A percentile compares a stretch with the other conserved stretches of the same genome.
Conservation (phyloP, 108 stramenopile genomes). For the Skeletonema potamos region DNA sequence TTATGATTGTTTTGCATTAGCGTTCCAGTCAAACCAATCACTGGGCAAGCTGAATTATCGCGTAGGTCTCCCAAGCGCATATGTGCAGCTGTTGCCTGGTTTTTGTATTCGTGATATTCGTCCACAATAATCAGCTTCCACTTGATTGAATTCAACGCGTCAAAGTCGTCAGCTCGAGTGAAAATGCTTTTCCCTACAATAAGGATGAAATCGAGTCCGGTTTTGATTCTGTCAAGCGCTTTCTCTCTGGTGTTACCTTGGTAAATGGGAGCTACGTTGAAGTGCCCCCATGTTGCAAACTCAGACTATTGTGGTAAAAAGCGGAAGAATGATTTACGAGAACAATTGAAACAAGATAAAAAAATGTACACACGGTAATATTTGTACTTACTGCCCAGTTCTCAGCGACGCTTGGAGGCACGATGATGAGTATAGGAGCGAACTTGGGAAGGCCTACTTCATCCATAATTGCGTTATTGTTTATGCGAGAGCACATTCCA, state of each 20-base stretch:
- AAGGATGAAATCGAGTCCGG: conserved; percentile 70
- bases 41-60: conserved; percentile 31
- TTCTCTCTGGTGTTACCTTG: conserved; percentile 28
- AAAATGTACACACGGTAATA: neutral
- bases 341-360: neutral
- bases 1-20: conserved; percentile 74
- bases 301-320: conserved; percentile 44
- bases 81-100: conserved; percentile 24
- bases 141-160: conserved; percentile 32
- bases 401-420: conserved; percentile 67
- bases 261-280: conserved; percentile 60
- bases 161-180: conserved; percentile 36
- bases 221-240: conserved; percentile 47
- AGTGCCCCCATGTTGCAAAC: conserved; percentile 76
- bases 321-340: neutral
- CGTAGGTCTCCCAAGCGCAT: conserved; percentile 32
- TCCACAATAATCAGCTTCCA: conserved; percentile 87
- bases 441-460: conserved; percentile 15
- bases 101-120: conserved; percentile 84
- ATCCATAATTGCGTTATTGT: conserved; percentile 3
- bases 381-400: conserved; percentile 56
- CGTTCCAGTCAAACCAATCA: conserved; percentile 56
- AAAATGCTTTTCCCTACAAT: conserved; percentile 62
- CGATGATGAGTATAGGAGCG: conserved; percentile 78
- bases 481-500: conserved; percentile 12